phyloP scores from a whole-genome alignment of 805 yeast genomes.

The Isabelozyma rhagii region DNA sequence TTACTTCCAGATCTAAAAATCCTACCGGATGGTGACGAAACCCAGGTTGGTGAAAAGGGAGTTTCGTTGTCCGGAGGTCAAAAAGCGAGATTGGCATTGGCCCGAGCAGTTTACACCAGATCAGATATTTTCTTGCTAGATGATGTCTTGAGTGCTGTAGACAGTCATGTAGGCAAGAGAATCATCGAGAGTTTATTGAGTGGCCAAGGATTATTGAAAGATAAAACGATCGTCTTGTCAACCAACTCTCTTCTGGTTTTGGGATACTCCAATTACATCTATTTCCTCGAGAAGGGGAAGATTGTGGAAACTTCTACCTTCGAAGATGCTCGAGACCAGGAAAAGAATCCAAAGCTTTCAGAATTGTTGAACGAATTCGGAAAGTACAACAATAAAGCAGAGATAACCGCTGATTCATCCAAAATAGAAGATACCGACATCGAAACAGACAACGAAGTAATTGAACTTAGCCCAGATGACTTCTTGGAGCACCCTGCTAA shows the following conservation, averaged over 20 bases:
- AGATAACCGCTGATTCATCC: background rate
- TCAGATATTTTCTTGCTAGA: slow-evolving; percentile 59
- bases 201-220: slow-evolving; percentile 45
- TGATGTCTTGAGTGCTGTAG: slow-evolving; percentile 70
- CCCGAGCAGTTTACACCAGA: slow-evolving; percentile 65
- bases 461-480: background rate
- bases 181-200: slow-evolving; percentile 49
- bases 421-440: slow-evolving; percentile 3
- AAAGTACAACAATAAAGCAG: background rate
- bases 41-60: slow-evolving; percentile 60
- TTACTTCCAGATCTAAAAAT: slow-evolving; percentile 44
- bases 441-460: slow-evolving; percentile 8
- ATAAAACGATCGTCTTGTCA: slow-evolving; percentile 54
- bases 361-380: slow-evolving; percentile 40
- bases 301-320: slow-evolving; percentile 51
- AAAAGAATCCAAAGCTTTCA: slow-evolving; percentile 21
- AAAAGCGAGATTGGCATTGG: slow-evolving; percentile 61
- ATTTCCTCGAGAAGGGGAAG: slow-evolving; percentile 51
- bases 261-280: slow-evolving; percentile 57
- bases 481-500: background rate
- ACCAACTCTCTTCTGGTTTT: slow-evolving; percentile 58
- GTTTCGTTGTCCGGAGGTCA: slow-evolving; percentile 62
- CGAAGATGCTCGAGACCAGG: slow-evolving; percentile 15
- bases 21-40: slow-evolving; percentile 51
- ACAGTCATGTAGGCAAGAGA: slow-evolving; percentile 62